Conservation (phyloP, 441 rosid genomes). For the Eutrema salsugineum region DNA sequence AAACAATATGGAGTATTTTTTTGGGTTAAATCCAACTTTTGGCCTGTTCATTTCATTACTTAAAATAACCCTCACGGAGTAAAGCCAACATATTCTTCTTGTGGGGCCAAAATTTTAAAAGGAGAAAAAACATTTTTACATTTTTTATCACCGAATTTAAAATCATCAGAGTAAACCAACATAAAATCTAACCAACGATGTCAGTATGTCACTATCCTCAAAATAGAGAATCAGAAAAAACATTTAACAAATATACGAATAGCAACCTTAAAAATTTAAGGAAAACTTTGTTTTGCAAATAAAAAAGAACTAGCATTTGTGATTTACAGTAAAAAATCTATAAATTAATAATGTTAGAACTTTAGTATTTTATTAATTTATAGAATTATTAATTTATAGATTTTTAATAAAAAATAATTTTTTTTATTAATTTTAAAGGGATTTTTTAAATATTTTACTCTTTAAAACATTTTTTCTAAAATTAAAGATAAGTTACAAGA, state of each 20-base stretch:
- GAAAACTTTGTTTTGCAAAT: background rate
- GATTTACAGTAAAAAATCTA: no score
- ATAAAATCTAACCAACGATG: background rate
- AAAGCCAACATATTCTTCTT: slow-evolving; percentile 12
- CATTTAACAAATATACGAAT: background rate
- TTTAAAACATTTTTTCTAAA: no score
- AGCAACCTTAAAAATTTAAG: background rate
- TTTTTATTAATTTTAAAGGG: no score
- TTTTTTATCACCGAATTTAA: background rate
- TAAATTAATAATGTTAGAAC: no score
- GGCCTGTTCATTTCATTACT: slow-evolving; percentile 14
- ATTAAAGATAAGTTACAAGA: no score
- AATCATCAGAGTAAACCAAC: background rate
- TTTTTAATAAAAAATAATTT: no score
- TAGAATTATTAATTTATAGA: no score
- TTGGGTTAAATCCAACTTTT: background rate
- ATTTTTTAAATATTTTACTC: no score
- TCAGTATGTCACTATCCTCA: background rate
- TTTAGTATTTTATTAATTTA: no score
- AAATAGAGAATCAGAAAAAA: background rate
- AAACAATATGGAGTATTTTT: background rate
- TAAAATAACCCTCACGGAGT: slow-evolving; percentile 29
- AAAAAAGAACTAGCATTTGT: no score
- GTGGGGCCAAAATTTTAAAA: background rate
- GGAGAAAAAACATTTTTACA: no score